Evolutionary conservation across 768 basidiomycete species (phyloP).

Genomic region (Suillus fuscotomentosus): DNA sequence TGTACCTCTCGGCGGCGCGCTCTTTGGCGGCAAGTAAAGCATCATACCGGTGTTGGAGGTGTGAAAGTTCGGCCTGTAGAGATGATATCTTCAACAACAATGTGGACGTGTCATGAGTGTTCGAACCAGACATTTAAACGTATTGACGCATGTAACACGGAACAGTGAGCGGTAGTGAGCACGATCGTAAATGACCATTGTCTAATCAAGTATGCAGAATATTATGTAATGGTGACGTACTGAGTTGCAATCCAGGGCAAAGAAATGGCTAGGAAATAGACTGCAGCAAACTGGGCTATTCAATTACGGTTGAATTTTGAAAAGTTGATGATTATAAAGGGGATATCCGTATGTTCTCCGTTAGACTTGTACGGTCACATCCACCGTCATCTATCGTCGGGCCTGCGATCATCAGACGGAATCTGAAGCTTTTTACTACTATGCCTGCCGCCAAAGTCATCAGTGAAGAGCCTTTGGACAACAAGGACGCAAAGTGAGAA

Average conservation of each 20-base stretch:
- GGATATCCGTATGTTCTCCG: not conserved
- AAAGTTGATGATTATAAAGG: not conserved
- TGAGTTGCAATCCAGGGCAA: too few species aligned
- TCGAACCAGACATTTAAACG: not conserved
- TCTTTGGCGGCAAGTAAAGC: slow-evolving; percentile 42
- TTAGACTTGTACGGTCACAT: not conserved
- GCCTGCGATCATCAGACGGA: not conserved
- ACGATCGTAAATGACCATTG: too few species aligned
- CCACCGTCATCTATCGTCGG: not conserved
- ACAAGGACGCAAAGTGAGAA: slow-evolving; percentile 59
- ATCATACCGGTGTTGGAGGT: slow-evolving; percentile 44
- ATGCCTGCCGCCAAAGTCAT: slow-evolving; percentile 51
- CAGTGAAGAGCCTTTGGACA: slow-evolving; percentile 48
- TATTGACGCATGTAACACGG: too few species aligned
- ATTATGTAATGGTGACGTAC: too few species aligned
- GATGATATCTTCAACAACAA: slow-evolving; percentile 7
- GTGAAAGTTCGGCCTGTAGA: slow-evolving; percentile 31
- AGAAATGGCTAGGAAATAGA: too few species aligned
- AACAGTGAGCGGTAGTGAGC: too few species aligned
- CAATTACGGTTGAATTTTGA: not conserved
- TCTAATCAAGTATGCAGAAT: too few species aligned
- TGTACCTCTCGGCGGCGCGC: slow-evolving; percentile 46
- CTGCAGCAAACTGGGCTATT: too few species aligned
- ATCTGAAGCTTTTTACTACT: slow-evolving; percentile 3
- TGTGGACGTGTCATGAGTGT: not conserved